Percentiles rank a stretch among this genome's conserved stretches.
Evolutionary conservation across 139 green algal species (phyloP).

Genomic region (Chlorokybus atmophyticus): DNA sequence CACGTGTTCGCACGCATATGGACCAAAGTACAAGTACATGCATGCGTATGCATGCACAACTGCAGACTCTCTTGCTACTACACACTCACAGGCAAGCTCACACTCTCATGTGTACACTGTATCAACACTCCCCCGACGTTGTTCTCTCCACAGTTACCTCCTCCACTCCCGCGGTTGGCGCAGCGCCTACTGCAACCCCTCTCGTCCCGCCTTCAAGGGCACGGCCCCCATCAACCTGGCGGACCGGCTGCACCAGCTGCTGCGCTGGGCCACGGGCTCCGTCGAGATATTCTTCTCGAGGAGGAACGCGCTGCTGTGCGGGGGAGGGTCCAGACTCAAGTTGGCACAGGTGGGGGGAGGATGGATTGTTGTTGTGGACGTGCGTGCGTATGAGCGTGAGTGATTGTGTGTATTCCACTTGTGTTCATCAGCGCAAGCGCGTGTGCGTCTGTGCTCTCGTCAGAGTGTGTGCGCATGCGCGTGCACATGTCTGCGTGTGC

Average conservation of each 20-base stretch:
- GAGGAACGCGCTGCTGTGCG: conserved; percentile 17
- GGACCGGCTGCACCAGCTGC: conserved; percentile 27
- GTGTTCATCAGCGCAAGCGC: no score
- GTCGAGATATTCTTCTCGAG: conserved; percentile 30
- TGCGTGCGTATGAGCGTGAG: no score
- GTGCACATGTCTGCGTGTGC: not conserved
- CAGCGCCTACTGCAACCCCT: conserved; percentile 16
- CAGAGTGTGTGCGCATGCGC: not conserved
- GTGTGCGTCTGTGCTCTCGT: no score
- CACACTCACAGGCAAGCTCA: no score
- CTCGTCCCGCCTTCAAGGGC: conserved; percentile 19
- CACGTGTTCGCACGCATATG: no score
- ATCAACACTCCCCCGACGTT: no score
- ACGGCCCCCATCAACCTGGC: conserved; percentile 27
- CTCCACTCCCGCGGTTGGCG: conserved; percentile 23
- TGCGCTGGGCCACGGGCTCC: conserved; percentile 22
- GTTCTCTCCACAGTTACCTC: no score
- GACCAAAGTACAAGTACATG: no score
- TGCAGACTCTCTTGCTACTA: no score
- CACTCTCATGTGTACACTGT: no score
- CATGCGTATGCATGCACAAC: no score
- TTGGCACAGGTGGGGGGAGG: not conserved
- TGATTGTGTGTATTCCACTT: no score
- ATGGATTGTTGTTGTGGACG: not conserved
- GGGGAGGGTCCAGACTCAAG: not conserved